A percentile compares a stretch with the other conserved stretches of the same genome.
Conservation (phyloP, 768 basidiomycete species). For the Hysterangium stoloniferum region DNA sequence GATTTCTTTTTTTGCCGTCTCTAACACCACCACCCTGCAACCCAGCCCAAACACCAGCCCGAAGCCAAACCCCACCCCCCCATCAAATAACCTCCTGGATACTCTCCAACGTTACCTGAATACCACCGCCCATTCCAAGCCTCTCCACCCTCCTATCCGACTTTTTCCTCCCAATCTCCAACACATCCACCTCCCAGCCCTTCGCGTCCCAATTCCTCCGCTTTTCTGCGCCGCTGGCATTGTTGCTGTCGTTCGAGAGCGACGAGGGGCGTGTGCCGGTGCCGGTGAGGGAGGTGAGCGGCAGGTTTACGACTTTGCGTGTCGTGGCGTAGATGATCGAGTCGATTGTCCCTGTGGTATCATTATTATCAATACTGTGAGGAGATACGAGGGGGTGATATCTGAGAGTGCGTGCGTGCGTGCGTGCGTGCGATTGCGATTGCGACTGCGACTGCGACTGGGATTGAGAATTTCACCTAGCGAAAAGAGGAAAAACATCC, state of each 20-base stretch:
- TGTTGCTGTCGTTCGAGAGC: background rate
- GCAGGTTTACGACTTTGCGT: constrained; percentile 5
- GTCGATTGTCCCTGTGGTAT: constrained; percentile 1
- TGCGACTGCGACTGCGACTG: no score
- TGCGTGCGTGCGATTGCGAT: background rate
- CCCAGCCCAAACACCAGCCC: background rate
- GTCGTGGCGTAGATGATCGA: constrained; percentile 8
- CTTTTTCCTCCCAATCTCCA: background rate
- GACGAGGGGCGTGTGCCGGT: background rate
- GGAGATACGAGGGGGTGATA: no score
- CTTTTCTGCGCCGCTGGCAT: background rate
- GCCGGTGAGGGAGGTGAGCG: background rate
- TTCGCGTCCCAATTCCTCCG: background rate
- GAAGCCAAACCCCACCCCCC: background rate
- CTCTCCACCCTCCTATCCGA: background rate
- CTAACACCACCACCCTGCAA: no score
- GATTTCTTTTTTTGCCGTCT: no score
- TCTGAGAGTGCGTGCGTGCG: background rate
- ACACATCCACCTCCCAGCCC: background rate
- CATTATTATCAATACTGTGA: no score
- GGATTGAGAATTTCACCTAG: constrained; percentile 4
- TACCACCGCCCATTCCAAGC: background rate
- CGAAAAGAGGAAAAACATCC: constrained; percentile 3
- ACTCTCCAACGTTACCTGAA: background rate
- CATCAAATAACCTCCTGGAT: background rate